Evolutionary conservation across 805 yeast species (phyloP), one percentile per base, ranked within the genome.

Genomic region (Wickerhamomyces ciferrii): DNA sequence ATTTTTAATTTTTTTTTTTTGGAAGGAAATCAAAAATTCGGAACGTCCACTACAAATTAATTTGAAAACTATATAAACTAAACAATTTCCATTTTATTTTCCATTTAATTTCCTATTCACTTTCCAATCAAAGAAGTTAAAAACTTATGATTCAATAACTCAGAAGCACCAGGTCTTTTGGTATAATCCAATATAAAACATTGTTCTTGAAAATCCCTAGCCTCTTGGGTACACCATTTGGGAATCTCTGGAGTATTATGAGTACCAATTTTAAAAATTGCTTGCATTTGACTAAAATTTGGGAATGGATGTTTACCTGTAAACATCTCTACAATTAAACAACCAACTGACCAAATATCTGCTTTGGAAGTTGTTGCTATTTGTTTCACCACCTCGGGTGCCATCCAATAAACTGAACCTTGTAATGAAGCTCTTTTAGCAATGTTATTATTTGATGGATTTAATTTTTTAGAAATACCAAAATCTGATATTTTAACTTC

Each of bases 331-430:
- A 94, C 83, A 14, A 92, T 78, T 23, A 94, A 75, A 63, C 98
- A 94, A 0, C 98, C 99, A 10, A 95, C 84, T 0, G 97, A 88
- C 99, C 99, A 94, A 23, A 94, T 89, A 63, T 94, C 99, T 0
- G 96, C 96, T 64, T 88, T 89, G 35, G 85, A 83, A 1, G 98
- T 92, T 44, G 92, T 87, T 0, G 90, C 87, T 2, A 87, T 83
- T 60, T 91, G 97, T 58, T 90, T 88, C 17, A 94, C 98, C 9
- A 94, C 98, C 62, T 94, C 99, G 0, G 99, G 99, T 0, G 99
- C 98, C 99, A 94, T 94, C 98, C 99, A 94, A 61, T 84, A 94
- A 0, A 92, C 90, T 0, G 96, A 88, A 0, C 99, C 99, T 65
- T 92, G 97, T 44, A 89, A 68, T 0, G 96, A 89, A 2, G 87